These are phyloP conservation scores for Cercophora sp. DNA, from an alignment of 495 filamentous ascomycete genomes.

Conservation along the genomic window DNA sequence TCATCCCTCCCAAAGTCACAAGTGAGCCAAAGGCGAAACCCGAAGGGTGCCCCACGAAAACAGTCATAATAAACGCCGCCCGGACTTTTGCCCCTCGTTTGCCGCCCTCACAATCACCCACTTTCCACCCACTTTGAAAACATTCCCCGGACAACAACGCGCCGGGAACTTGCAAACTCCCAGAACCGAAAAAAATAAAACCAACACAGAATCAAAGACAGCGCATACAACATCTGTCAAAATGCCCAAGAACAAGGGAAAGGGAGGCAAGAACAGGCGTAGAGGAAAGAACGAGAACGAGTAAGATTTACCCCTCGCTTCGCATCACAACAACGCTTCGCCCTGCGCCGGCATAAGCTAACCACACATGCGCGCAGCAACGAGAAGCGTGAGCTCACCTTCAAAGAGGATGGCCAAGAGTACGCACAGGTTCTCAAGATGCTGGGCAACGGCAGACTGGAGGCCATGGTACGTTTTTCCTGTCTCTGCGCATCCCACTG, in stretches of 20 bases:
- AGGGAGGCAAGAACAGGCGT: constrained; percentile 98
- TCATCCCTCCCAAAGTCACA: no score
- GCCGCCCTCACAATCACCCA: constrained; percentile 10
- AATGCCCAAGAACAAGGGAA: constrained; percentile 35
- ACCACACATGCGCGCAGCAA: constrained; percentile 61
- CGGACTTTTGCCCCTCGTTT: constrained; percentile 13
- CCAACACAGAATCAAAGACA: no score
- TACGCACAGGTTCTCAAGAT: constrained; percentile 99
- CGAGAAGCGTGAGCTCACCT: constrained; percentile 95
- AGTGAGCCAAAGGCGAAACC: constrained; percentile 14
- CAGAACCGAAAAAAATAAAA: no score
- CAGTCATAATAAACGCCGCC: constrained; percentile 20
- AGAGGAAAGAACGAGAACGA: constrained; percentile 99
- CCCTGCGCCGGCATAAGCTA: no score
- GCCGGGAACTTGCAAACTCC: no score
- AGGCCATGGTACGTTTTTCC: constrained; percentile 52
- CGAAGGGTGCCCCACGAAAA: constrained; percentile 19
- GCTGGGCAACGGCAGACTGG: constrained; percentile 95
- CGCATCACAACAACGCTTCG: neutral
- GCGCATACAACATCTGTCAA: constrained; percentile 13
- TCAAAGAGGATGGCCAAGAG: constrained; percentile 99
- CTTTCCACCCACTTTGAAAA: constrained; percentile 6
- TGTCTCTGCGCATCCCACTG: neutral
- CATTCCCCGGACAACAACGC: no score
- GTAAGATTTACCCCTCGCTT: constrained; percentile 18